Base-by-base conservation (phyloP, 345 rosid genomes). In the Pseudoturritis turrita region DNA sequence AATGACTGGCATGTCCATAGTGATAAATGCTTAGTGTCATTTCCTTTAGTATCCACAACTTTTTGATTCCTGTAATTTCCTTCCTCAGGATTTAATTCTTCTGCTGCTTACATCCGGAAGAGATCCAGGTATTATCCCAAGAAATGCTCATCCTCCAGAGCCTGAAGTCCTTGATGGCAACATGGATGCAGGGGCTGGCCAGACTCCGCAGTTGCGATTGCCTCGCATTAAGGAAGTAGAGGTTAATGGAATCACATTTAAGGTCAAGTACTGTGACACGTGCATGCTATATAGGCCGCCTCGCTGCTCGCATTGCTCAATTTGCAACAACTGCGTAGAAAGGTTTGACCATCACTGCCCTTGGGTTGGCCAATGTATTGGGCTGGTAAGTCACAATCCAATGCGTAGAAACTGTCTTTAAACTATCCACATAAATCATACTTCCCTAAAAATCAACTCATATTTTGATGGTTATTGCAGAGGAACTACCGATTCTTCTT, bases 361-460 rank as follows among this genome's bases (percentile, higher is more conserved):
- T 68, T 95, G 99, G 99, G 99, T 95, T 65, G 98, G 99, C 76
- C 99, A 95, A 75, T 95, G 99, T 79, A 89, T 95, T 52, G 99
- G 99, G 29, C 71, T 83, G 91, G 99, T 95, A 84, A 77, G 84
- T 76, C 59, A 44, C 54, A 49, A 10, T 74, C 52, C 62, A 39
- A 28, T 1, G 62, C 29, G 12, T n/a, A n/a, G n/a, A 46, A 55
- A 25, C 15, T 6, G 18, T 68, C 57, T n/a, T 28, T 53, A 25
- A 44, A 25, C 15, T 52, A 43, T 53, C 3, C 33, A 17, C 26
- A 10, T 33, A 9, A 75, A 51, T 8, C 56, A 9, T 7, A 61
- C 7, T 22, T 68, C 7, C 31, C 3, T 14, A 26, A 60, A 41
- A 19, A 12, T 21, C 22, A 17, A 53, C 28, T 54, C 49, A 31